Evolutionary conservation across 495 filamentous ascomycete species (phyloP).

Genomic region (Parmelia sp.): DNA sequence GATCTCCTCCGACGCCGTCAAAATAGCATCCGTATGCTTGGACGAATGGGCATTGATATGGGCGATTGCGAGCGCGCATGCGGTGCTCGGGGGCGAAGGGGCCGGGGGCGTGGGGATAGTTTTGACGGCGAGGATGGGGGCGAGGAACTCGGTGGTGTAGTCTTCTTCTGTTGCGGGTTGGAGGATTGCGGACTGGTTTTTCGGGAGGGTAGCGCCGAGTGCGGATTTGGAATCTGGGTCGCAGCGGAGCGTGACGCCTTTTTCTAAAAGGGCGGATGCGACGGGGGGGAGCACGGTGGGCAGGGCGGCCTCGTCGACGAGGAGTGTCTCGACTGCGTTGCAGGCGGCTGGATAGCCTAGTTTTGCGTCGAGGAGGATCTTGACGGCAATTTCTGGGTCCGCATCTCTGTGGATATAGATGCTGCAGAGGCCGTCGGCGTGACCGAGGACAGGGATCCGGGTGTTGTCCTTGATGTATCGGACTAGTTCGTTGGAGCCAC

Average conservation of each 20-base stretch:
- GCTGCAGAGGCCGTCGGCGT: constrained; percentile 90
- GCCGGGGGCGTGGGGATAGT: constrained; percentile 50
- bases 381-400: constrained; percentile 60
- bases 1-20: constrained; percentile 57
- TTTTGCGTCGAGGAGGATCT: constrained; percentile 86
- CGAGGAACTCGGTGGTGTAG: constrained; percentile 84
- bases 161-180: constrained; percentile 61
- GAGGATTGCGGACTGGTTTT: constrained; percentile 41
- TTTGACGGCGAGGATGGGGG: constrained; percentile 78
- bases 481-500: constrained; percentile 90
- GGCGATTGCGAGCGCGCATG: constrained; percentile 60
- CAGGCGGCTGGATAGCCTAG: constrained; percentile 93
- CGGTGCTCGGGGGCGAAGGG: constrained; percentile 23
- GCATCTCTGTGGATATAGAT: constrained; percentile 83
- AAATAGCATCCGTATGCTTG: constrained; percentile 89
- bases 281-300: constrained; percentile 61
- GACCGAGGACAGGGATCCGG: constrained; percentile 91
- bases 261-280: constrained; percentile 61
- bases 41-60: constrained; percentile 92
- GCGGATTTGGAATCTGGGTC: constrained; percentile 60
- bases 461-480: constrained; percentile 82
- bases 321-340: constrained; percentile 83
- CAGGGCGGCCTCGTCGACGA: constrained; percentile 72
- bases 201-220: constrained; percentile 39
- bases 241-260: constrained; percentile 80